Evolutionary conservation across 1,139 yeast species (phyloP).

Genomic region (Geotrichum klebahnii): DNA sequence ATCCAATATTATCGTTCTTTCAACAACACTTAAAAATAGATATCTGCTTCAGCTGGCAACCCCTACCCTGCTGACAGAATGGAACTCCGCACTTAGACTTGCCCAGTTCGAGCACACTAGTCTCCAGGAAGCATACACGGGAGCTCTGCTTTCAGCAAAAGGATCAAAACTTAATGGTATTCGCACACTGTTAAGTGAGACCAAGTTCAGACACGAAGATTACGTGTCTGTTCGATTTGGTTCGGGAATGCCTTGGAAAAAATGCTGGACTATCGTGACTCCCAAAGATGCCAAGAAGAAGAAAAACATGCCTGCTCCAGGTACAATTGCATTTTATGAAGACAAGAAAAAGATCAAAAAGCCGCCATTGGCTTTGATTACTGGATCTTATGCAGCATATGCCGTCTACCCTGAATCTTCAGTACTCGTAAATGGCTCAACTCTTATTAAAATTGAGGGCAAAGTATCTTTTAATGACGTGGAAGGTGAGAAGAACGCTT

Average conservation of each 20-base stretch:
- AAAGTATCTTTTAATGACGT: slow-evolving; percentile 57
- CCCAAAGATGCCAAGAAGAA: slow-evolving; percentile 51
- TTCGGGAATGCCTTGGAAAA: slow-evolving; percentile 97
- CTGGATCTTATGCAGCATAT: slow-evolving; percentile 67
- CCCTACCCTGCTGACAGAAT: slow-evolving; percentile 42
- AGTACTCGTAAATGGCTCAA: slow-evolving; percentile 73
- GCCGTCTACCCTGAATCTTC: slow-evolving; percentile 92
- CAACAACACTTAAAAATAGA: slow-evolving; percentile 87
- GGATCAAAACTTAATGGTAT: slow-evolving; percentile 86
- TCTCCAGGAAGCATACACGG: slow-evolving; percentile 92
- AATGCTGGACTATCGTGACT: slow-evolving; percentile 86
- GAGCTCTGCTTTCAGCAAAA: slow-evolving; percentile 81
- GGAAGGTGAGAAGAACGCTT: slow-evolving; percentile 64
- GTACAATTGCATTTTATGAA: slow-evolving; percentile 42
- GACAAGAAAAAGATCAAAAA: slow-evolving; percentile 53
- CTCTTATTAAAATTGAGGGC: slow-evolving; percentile 86
- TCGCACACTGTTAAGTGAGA: slow-evolving; percentile 75
- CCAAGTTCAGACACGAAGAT: slow-evolving; percentile 82
- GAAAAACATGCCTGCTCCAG: slow-evolving; percentile 40
- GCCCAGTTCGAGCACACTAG: slow-evolving; percentile 74
- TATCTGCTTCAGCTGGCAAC: slow-evolving; percentile 70
- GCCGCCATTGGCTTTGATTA: slow-evolving; percentile 72
- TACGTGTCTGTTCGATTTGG: slow-evolving; percentile 95
- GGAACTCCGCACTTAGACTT: slow-evolving; percentile 81
- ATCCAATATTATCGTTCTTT: slow-evolving; percentile 75